These are phyloP conservation scores for Euryodendron excelsum DNA, from an alignment of 148 eudicot genomes.

Conservation along the genomic window DNA sequence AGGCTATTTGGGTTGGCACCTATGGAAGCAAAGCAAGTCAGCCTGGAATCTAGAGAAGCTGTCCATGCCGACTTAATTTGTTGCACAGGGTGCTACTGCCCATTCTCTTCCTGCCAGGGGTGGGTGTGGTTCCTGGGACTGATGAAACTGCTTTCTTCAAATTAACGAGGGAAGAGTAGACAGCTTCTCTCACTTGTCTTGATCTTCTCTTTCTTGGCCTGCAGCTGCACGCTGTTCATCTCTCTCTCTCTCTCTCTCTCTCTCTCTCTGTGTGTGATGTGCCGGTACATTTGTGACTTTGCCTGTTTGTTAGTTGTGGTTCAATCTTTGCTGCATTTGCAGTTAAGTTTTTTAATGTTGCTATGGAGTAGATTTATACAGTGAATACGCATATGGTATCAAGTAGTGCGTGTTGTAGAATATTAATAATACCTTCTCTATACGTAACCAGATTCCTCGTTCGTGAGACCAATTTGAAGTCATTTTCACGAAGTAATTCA, in stretches of 20 bases:
- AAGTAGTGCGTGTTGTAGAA: too few species aligned
- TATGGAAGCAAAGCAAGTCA: neutral
- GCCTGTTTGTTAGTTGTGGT: neutral
- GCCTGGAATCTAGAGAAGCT: neutral
- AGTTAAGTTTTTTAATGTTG: neutral
- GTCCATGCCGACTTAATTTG: neutral
- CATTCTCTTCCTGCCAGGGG: neutral
- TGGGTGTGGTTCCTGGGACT: neutral
- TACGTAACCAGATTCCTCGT: too few species aligned
- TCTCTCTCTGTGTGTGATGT: too few species aligned
- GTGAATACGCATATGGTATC: too few species aligned
- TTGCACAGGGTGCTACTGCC: neutral
- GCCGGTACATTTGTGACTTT: neutral
- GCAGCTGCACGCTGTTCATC: neutral
- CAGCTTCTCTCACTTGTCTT: neutral
- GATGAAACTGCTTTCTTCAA: neutral
- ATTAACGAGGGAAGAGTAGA: neutral
- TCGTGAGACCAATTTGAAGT: too few species aligned
- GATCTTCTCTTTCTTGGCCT: neutral
- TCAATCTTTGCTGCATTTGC: neutral
- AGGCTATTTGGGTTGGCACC: neutral
- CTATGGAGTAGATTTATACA: neutral
- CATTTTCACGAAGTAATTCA: too few species aligned
- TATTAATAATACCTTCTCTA: too few species aligned
- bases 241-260: too few species aligned